phyloP scores from a whole-genome alignment of 2,329 filamentous ascomycete genomes.

The Talaromyces rugulosus region DNA sequence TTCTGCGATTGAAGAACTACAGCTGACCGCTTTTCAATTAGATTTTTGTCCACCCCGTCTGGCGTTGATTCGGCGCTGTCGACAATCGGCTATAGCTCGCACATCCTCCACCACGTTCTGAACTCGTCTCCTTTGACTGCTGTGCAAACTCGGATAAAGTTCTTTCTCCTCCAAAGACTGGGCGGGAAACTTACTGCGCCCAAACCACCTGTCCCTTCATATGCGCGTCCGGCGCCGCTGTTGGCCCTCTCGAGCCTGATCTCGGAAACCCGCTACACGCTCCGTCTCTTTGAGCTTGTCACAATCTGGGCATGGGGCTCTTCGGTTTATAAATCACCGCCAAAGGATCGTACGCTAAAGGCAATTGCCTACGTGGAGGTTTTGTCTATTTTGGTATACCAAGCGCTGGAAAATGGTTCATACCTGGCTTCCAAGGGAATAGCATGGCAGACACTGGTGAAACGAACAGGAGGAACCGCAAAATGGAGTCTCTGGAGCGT shows the following conservation, averaged over 20 bases:
- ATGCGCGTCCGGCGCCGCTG: slow-evolving; percentile 43
- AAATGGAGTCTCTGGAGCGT: slow-evolving; percentile 68
- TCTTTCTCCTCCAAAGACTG: slow-evolving; percentile 30
- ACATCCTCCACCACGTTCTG: slow-evolving; percentile 58
- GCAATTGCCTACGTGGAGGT: slow-evolving; percentile 66
- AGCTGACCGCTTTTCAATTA: slow-evolving; percentile 30
- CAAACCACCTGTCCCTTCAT: slow-evolving; percentile 14
- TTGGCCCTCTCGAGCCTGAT: slow-evolving; percentile 44
- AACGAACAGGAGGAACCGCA: slow-evolving; percentile 50
- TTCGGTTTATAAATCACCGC: slow-evolving; percentile 52
- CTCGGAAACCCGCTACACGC: slow-evolving; percentile 51
- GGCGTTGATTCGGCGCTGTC: slow-evolving; percentile 69
- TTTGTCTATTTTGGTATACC: slow-evolving; percentile 63
- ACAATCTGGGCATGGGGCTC: slow-evolving; percentile 74
- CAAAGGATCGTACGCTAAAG: slow-evolving; percentile 43
- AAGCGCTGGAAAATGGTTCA: slow-evolving; percentile 76
- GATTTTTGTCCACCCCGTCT: slow-evolving; percentile 62
- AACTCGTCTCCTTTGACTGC: slow-evolving; percentile 46
- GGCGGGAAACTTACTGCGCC: slow-evolving; percentile 6
- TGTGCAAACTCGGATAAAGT: slow-evolving; percentile 42
- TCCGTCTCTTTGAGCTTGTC: slow-evolving; percentile 60
- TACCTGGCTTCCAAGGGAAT: slow-evolving; percentile 73
- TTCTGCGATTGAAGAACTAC: too few species aligned
- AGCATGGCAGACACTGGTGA: slow-evolving; percentile 44
- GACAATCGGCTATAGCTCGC: slow-evolving; percentile 64